Percentiles rank a stretch among this genome's conserved stretches.
Evolutionary conservation across 768 basidiomycete species (phyloP).

Genomic region (Boletus insuetus): DNA sequence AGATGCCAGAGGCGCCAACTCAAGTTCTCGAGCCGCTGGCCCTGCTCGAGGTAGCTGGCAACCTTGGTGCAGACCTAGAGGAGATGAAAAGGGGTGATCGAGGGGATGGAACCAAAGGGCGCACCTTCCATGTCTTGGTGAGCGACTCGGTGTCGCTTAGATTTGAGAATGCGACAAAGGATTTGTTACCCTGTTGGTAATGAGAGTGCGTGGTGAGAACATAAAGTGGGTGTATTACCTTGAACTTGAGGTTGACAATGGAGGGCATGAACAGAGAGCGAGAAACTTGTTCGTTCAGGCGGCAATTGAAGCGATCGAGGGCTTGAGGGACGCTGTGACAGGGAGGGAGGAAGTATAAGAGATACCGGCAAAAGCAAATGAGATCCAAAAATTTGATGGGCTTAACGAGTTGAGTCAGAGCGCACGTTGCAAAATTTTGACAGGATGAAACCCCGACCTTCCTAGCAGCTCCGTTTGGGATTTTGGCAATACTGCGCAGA

Average conservation of each 20-base stretch:
- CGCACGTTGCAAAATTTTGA: conserved; percentile 30
- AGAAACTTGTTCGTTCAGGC: neutral
- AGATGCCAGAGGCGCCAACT: conserved; percentile 93
- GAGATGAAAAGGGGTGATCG: conserved; percentile 7
- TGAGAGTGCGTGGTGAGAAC: neutral
- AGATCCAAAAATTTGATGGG: conserved; percentile 6
- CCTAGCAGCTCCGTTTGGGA: conserved; percentile 29
- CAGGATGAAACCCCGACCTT: conserved; percentile 35
- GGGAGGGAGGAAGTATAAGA: conserved; percentile 23
- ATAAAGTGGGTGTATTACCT: conserved; percentile 37
- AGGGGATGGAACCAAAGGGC: conserved; percentile 13
- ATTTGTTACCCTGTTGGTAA: conserved; percentile 76
- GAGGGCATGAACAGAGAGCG: conserved; percentile 53
- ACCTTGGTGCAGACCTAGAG: conserved; percentile 84
- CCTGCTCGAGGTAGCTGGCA: conserved; percentile 86
- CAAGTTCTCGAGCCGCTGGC: conserved; percentile 87
- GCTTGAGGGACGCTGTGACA: conserved; percentile 8
- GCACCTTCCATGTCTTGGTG: conserved; percentile 89
- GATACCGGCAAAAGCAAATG: conserved; percentile 18
- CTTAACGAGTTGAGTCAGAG: conserved; percentile 4
- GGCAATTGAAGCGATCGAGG: conserved; percentile 18
- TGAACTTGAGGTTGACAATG: conserved; percentile 86
- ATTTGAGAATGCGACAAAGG: conserved; percentile 90
- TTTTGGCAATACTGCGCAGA: conserved; percentile 7
- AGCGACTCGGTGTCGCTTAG: conserved; percentile 80